A percentile compares a stretch with the other conserved stretches of the same genome.
Evolutionary conservation across 2,329 filamentous ascomycete genomes (phyloP).

Genomic region (Neoarthrinium moseri): DNA sequence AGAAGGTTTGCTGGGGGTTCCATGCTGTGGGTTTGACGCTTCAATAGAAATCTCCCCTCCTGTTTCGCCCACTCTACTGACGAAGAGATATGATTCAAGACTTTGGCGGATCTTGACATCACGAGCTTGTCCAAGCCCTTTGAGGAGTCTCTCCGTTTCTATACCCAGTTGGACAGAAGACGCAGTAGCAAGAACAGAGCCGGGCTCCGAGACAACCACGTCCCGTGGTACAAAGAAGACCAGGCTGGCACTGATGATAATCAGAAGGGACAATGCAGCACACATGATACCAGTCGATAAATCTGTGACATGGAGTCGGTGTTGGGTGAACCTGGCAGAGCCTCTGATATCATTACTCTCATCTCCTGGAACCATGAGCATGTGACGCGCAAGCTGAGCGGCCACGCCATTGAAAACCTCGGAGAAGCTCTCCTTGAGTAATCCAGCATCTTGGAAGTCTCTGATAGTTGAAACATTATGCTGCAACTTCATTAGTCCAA

Average conservation of each 20-base stretch:
- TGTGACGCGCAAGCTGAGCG: not conserved
- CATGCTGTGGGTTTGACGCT: not conserved
- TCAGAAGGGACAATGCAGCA: not conserved
- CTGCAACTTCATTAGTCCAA: not conserved
- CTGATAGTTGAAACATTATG: not conserved
- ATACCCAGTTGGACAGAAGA: not conserved
- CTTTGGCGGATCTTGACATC: not conserved
- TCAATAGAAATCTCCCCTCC: not conserved
- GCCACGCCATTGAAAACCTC: not conserved
- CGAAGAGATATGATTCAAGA: not conserved
- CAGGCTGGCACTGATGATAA: not conserved
- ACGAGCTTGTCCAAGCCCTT: not conserved
- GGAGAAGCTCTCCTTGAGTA: not conserved
- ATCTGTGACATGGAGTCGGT: not conserved
- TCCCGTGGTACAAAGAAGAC: not conserved
- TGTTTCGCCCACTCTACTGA: not conserved
- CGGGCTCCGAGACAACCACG: not conserved
- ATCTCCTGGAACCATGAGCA: not conserved
- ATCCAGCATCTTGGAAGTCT: not conserved
- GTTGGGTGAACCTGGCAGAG: not conserved
- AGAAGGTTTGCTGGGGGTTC: not conserved
- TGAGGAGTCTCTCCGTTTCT: not conserved
- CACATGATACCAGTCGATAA: not conserved
- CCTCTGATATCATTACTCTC: not conserved
- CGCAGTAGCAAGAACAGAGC: not conserved